Conservation (phyloP, 768 basidiomycete species). For the Amanita jacksonii region DNA sequence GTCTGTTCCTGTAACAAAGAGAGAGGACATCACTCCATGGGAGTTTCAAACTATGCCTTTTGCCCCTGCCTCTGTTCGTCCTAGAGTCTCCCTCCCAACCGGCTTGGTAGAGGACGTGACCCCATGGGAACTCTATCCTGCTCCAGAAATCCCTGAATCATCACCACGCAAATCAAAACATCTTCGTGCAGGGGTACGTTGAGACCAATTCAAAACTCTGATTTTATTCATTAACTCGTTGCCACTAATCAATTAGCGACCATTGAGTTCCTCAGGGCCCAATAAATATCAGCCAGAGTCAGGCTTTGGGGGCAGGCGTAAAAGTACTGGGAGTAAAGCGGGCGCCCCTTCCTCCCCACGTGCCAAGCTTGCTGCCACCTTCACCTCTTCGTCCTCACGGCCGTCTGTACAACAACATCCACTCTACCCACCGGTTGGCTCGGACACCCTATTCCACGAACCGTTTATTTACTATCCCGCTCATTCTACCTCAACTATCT, state of each 20-base stretch:
- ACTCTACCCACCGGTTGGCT: background rate
- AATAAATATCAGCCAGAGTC: slow-evolving; percentile 15
- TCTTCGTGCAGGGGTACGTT: slow-evolving; percentile 2
- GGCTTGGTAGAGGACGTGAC: slow-evolving; percentile 19
- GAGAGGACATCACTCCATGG: slow-evolving; percentile 31
- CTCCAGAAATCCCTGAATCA: background rate
- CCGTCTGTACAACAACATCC: background rate
- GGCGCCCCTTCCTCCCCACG: slow-evolving; percentile 9
- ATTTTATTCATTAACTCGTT: background rate
- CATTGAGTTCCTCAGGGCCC: slow-evolving; percentile 19
- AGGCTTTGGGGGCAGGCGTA: slow-evolving; percentile 23
- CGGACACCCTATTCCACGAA: slow-evolving; percentile 4
- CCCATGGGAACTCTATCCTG: slow-evolving; percentile 25
- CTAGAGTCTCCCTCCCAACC: slow-evolving; percentile 9
- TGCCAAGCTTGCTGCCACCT: background rate
- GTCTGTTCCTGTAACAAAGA: slow-evolving; percentile 10
- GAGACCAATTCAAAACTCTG: background rate
- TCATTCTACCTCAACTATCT: slow-evolving; percentile 6
- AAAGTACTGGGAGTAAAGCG: slow-evolving; percentile 22
- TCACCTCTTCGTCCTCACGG: slow-evolving; percentile 5
- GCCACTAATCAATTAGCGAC: slow-evolving; percentile 14
- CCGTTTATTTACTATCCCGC: background rate
- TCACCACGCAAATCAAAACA: background rate
- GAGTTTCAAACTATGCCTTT: slow-evolving; percentile 21
- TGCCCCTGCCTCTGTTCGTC: slow-evolving; percentile 10